phyloP scores from a whole-genome alignment of 2,329 filamentous ascomycete genomes.

The Aspergillus sp. region DNA sequence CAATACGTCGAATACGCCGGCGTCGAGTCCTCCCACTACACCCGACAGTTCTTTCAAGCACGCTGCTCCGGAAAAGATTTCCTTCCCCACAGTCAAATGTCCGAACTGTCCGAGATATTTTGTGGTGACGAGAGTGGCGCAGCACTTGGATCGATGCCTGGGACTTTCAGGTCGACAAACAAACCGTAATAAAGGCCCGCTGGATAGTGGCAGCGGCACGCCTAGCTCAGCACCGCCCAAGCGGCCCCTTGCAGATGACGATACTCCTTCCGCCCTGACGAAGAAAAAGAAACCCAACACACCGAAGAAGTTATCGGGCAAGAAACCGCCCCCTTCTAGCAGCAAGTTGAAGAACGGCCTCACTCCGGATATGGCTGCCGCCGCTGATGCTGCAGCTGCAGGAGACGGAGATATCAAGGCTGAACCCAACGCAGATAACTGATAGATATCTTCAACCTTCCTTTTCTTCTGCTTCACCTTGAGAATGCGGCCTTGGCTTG shows the following conservation, averaged over 20 bases:
- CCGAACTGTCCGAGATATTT: conserved; percentile 58
- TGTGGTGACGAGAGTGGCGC: conserved; percentile 56
- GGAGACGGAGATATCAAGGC: conserved; percentile 30
- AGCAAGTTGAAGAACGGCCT: conserved; percentile 41
- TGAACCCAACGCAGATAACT: conserved; percentile 27
- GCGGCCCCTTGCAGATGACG: conserved; percentile 35
- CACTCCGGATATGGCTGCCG: conserved; percentile 28
- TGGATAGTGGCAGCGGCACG: conserved; percentile 40
- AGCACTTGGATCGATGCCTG: conserved; percentile 58
- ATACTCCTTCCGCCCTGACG: conserved; percentile 40
- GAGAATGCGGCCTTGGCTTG: background rate
- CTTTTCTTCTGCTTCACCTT: conserved; percentile 1
- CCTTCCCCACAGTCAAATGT: conserved; percentile 46
- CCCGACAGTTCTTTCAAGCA: conserved; percentile 29
- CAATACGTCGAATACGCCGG: conserved; percentile 28
- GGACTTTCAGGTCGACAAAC: conserved; percentile 52
- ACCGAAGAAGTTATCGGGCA: conserved; percentile 31
- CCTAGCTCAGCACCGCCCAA: conserved; percentile 29
- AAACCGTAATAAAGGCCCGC: conserved; percentile 39
- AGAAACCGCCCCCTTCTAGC: conserved; percentile 28
- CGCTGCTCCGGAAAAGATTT: conserved; percentile 22
- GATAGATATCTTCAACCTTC: conserved; percentile 2
- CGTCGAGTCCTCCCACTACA: conserved; percentile 29
- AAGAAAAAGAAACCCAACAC: conserved; percentile 46
- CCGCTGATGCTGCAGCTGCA: conserved; percentile 18